Evolutionary conservation across 768 basidiomycete genomes (phyloP).

Genomic region (Mrakia blollopis): DNA sequence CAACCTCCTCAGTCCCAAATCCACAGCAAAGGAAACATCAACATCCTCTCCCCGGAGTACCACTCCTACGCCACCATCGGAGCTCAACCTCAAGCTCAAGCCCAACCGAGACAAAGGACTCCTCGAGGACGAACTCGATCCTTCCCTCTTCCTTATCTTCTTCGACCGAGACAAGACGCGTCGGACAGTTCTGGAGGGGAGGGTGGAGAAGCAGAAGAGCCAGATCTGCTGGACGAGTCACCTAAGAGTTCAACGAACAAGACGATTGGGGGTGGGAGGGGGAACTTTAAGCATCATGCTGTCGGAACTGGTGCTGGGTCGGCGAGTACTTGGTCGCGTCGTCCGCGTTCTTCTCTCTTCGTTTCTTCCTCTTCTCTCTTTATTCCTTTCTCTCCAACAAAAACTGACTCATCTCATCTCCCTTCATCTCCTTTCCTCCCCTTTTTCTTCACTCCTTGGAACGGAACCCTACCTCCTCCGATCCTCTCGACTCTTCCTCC

Average conservation of each 20-base stretch:
- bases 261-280: neutral
- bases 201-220: neutral
- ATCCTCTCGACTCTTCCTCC: too few relatives aligned
- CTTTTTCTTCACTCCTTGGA: too few relatives aligned
- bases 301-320: neutral
- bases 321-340: neutral
- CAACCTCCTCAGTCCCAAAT: neutral
- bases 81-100: too few relatives aligned
- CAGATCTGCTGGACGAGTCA: neutral
- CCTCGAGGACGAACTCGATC: neutral
- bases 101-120: too few relatives aligned
- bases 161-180: neutral
- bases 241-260: neutral
- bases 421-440: too few relatives aligned
- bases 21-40: neutral
- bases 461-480: too few relatives aligned
- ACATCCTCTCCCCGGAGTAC: slow-evolving; percentile 1
- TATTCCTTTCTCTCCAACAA: too few relatives aligned
- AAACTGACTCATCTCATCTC: too few relatives aligned
- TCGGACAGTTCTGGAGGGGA: neutral
- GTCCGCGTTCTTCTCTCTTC: neutral
- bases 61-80: neutral
- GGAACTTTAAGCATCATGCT: neutral
- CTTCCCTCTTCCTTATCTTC: neutral
- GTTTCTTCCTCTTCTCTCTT: neutral